phyloP scores from a whole-genome alignment of 1,284 basidiomycete species.

The Athelia sp. region DNA sequence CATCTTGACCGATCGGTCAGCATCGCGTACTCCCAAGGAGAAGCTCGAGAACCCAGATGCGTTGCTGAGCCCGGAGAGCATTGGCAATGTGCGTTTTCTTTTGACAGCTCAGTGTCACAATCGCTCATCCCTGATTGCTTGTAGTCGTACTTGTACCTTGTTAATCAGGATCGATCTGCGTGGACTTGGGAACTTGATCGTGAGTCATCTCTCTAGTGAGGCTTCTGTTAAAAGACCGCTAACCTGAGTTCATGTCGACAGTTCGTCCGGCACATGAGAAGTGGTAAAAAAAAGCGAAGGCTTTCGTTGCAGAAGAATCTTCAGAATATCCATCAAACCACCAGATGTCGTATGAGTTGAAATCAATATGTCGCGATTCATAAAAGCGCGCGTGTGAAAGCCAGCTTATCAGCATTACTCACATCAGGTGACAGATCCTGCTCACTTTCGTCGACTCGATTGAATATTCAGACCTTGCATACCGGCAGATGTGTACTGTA shows the following conservation, averaged over 20 bases:
- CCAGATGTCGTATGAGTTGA: too few relatives aligned
- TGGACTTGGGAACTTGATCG: constrained; percentile 72
- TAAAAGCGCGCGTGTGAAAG: too few relatives aligned
- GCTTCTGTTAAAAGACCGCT: not conserved
- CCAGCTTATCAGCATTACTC: too few relatives aligned
- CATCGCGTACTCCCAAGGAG: not conserved
- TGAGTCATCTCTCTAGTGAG: constrained; percentile 33
- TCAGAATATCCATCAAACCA: too few relatives aligned
- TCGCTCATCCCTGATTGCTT: constrained; percentile 5
- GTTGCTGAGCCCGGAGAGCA: constrained; percentile 56
- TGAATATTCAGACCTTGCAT: too few relatives aligned
- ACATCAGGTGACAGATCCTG: too few relatives aligned
- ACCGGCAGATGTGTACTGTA: too few relatives aligned
- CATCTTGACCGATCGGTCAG: constrained; percentile 12
- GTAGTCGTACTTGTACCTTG: constrained; percentile 50
- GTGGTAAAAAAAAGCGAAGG: constrained; percentile 20
- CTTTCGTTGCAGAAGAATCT: too few relatives aligned
- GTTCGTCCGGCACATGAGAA: constrained; percentile 43
- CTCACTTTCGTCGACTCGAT: too few relatives aligned
- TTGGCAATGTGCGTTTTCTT: constrained; percentile 50
- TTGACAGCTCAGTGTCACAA: constrained; percentile 14
- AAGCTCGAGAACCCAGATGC: constrained; percentile 34
- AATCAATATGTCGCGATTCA: too few relatives aligned
- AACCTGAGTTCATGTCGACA: constrained; percentile 9
- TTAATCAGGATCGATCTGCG: constrained; percentile 53